Base-by-base conservation (phyloP, 2,329 filamentous ascomycete genomes). In the Magnaporthiopsis incrustans region DNA sequence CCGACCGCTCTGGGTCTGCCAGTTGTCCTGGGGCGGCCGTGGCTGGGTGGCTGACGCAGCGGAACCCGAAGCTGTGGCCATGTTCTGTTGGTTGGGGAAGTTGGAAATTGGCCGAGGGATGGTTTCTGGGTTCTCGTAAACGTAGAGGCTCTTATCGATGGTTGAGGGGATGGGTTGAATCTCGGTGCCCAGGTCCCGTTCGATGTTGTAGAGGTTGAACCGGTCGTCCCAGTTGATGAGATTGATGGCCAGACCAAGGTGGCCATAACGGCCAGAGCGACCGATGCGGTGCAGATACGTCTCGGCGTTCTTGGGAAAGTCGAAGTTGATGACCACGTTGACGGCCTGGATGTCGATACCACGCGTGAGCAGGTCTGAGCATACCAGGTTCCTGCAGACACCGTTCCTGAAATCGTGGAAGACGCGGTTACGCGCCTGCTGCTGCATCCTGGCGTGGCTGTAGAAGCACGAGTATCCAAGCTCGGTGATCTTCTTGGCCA, bases 341-440 rank as follows among this genome's bases (percentile, higher is more conserved):
- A 99, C 95, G 63, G 95, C 95, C 78, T 99, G 95, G 69, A 99
- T 99, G 79, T 99, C 95, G 73, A 99, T 99, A 87, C 95, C 95
- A 78, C 95, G 93, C 68, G 95, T 99, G 68, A 99, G 85, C 56
- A 99, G 83, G 79, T 99, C 95, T 2, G 96, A 99, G 79, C 95
- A 99, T 67, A 99, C 95, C 53, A 99, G 86, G 76, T 99, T 99
- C 72, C 95, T 92, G 81, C 94, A 98, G 63, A 97, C 93, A 65
- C 95, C 95, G 72, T 97, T 97, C 70, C 95, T 89, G 83, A 99
- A 99, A 76, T 99, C 96, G 79, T 99, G 95, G 82, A 99, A 99
- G 66, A 99, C 95, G 65, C 96, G 92, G 79, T 99, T 99, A 71
- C 95, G 91, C 70, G 94, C 92, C 69, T 95, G 90, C 77, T 99